Conservation (phyloP, 805 yeast species). For the Barnettozyma salicaria region DNA sequence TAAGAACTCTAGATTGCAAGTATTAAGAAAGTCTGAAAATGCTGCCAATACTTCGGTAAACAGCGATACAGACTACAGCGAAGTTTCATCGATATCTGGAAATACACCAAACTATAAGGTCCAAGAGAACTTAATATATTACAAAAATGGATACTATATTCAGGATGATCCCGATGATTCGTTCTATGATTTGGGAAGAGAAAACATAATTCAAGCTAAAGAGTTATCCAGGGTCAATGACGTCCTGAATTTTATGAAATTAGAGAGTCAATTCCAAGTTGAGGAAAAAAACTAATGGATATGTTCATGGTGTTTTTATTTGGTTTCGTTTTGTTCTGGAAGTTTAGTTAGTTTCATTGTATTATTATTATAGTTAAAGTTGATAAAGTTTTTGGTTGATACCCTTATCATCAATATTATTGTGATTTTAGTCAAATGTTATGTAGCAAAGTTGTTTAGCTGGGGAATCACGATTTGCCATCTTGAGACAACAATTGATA, state of each 20-base stretch:
- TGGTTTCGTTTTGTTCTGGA: not conserved
- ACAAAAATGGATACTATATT: constrained; percentile 25
- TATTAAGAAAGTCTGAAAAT: constrained; percentile 12
- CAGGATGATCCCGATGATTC: constrained; percentile 20
- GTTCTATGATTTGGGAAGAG: constrained; percentile 20
- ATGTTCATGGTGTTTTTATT: not conserved
- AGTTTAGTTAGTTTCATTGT: no score
- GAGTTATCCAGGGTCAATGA: constrained; percentile 20
- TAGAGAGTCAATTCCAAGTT: constrained; percentile 17
- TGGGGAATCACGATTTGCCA: no score
- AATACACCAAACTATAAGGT: constrained; percentile 25
- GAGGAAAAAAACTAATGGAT: constrained; percentile 2
- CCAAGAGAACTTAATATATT: constrained; percentile 19
- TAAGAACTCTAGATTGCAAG: constrained; percentile 22
- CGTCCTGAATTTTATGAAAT: constrained; percentile 21
- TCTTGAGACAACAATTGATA: no score
- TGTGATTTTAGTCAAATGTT: not conserved
- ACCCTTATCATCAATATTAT: not conserved
- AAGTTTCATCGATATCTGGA: constrained; percentile 22
- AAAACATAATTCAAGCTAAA: constrained; percentile 16
- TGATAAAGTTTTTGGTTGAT: no score
- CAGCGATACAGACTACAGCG: constrained; percentile 25
- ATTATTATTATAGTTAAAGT: no score
- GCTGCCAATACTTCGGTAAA: constrained; percentile 11
- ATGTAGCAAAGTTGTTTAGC: no score